These are phyloP conservation scores for Auricularia auricula-judae DNA, from an alignment of 768 basidiomycete species.

Conservation along the genomic window DNA sequence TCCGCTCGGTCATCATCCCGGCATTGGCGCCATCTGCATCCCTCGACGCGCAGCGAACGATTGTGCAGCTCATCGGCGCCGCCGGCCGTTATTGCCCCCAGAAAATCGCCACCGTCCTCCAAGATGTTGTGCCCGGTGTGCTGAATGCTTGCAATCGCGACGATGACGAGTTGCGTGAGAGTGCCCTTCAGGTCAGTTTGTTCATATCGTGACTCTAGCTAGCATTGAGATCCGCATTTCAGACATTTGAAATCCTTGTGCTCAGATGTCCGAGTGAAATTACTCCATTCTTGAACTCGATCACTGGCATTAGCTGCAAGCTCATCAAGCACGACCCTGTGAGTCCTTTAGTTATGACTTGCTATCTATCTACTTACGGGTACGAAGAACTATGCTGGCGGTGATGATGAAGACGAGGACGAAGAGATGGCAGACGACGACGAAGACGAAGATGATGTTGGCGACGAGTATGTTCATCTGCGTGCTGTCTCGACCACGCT, in stretches of 20 bases:
- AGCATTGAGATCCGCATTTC: slow-evolving; percentile 5
- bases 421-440: slow-evolving; percentile 47
- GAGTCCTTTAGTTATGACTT: slow-evolving; percentile 16
- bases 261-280: slow-evolving; percentile 78
- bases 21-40: slow-evolving; percentile 40
- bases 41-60: slow-evolving; percentile 64
- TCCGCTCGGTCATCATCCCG: slow-evolving; percentile 49
- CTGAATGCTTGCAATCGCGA: slow-evolving; percentile 58
- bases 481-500: not conserved
- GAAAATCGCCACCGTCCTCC: slow-evolving; percentile 50
- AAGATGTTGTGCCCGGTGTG: slow-evolving; percentile 57
- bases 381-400: slow-evolving; percentile 58
- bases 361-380: not conserved
- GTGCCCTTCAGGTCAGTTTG: slow-evolving; percentile 35
- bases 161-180: slow-evolving; percentile 78
- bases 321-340: slow-evolving; percentile 94
- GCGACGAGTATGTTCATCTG: slow-evolving; percentile 49
- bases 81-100: slow-evolving; percentile 65
- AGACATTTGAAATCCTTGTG: slow-evolving; percentile 80
- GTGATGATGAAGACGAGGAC: slow-evolving; percentile 48
- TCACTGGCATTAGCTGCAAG: slow-evolving; percentile 60
- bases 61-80: slow-evolving; percentile 68
- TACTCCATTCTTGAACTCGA: slow-evolving; percentile 54
- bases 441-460: slow-evolving; percentile 70
- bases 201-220: slow-evolving; percentile 30